Percentiles rank a stretch among this genome's conserved stretches.
These are phyloP conservation scores for Populus deltoides DNA, from an alignment of 345 rosid species.

Conservation along the genomic window DNA sequence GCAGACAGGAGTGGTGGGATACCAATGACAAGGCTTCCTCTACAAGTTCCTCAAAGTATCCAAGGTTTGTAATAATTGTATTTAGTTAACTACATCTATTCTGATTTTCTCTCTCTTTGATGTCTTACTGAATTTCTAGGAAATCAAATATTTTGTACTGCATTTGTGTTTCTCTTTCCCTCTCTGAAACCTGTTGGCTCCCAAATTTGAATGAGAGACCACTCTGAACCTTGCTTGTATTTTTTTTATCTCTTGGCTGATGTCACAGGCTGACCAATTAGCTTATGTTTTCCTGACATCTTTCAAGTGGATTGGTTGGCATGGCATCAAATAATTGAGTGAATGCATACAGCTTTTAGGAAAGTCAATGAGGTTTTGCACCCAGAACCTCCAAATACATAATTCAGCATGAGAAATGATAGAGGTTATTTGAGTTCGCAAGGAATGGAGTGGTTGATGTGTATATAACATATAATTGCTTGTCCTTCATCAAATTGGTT, in stretches of 20 bases:
- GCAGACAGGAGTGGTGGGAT: slow-evolving; percentile 56
- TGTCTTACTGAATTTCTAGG: neutral
- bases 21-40: slow-evolving; percentile 72
- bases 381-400: neutral
- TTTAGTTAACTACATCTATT: neutral
- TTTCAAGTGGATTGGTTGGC: neutral
- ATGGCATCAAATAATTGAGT: neutral
- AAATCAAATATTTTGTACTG: neutral
- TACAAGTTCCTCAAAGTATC: slow-evolving; percentile 69
- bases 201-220: neutral
- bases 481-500: neutral
- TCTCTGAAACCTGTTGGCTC: neutral
- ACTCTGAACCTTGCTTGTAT: neutral
- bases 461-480: neutral
- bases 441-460: neutral
- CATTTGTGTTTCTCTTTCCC: neutral
- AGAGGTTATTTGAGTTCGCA: neutral
- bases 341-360: neutral
- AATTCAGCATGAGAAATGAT: neutral
- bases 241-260: neutral
- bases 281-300: neutral
- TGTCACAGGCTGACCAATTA: neutral
- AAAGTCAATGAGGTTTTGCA: neutral
- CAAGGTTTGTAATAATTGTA: slow-evolving; percentile 40
- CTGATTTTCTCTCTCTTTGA: neutral